These are phyloP conservation scores for Globisporangium rhizosaccharum DNA, from an alignment of 352 stramenopile species.

Conservation along the genomic window DNA sequence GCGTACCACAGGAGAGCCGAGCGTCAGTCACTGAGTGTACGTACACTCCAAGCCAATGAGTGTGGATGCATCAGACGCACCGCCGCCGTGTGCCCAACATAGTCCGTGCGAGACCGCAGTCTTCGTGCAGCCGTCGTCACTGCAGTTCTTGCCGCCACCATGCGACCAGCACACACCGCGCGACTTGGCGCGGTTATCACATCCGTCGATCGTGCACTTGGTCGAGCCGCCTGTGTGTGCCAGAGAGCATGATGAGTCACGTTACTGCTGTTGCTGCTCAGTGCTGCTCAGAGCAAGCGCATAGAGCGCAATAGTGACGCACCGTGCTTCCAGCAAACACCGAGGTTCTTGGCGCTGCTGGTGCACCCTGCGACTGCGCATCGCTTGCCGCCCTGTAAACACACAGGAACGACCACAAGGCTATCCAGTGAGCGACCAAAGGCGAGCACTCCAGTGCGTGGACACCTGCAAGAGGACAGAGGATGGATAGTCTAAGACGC, in stretches of 20 bases:
- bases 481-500: neutral
- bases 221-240: constrained; percentile 45
- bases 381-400: constrained; percentile 54
- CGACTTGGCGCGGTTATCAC: constrained; percentile 70
- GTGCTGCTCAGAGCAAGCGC: neutral
- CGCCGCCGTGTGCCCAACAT: constrained; percentile 78
- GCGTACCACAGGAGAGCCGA: neutral
- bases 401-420: neutral
- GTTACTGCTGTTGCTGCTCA: neutral
- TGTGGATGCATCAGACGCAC: constrained; percentile 14
- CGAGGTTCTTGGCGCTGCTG: constrained; percentile 72
- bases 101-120: constrained; percentile 73
- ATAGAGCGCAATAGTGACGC: constrained; percentile 1
- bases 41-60: neutral
- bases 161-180: constrained; percentile 78
- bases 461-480: neutral
- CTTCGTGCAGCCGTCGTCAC: constrained; percentile 52
- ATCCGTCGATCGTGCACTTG: constrained; percentile 59
- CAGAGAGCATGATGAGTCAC: neutral
- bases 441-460: neutral
- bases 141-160: constrained; percentile 68
- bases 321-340: constrained; percentile 77
- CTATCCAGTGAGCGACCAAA: neutral
- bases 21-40: neutral
- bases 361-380: constrained; percentile 58